These are phyloP conservation scores for Pyrus bretschneideri DNA, from an alignment of 306 rosid genomes.

Conservation along the genomic window DNA sequence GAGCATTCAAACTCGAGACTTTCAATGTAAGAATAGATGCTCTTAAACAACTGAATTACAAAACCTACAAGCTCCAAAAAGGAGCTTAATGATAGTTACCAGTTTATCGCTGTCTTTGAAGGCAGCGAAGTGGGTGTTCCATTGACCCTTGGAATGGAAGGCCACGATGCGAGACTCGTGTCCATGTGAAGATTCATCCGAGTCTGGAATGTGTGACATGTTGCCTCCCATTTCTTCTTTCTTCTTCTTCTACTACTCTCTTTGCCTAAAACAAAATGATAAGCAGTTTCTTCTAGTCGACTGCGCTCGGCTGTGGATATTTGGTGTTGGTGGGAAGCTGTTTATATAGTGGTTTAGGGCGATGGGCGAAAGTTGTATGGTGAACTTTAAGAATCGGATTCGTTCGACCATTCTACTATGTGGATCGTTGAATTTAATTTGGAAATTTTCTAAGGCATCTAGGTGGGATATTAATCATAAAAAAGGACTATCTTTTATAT, in stretches of 20 bases:
- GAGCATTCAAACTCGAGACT: too few species aligned
- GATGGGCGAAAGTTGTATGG: neutral
- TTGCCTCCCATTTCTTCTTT: conserved; percentile 39
- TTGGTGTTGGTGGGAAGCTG: neutral
- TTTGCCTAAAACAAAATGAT: too few species aligned
- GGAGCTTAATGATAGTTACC: conserved; percentile 20
- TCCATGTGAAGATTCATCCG: conserved; percentile 5
- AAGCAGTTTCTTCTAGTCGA: too few species aligned
- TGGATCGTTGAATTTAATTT: neutral
- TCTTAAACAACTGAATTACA: too few species aligned
- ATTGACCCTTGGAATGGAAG: conserved; percentile 40
- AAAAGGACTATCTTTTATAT: too few species aligned
- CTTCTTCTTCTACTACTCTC: neutral
- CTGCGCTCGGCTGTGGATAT: neutral
- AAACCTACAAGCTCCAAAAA: too few species aligned
- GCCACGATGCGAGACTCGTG: conserved; percentile 29
- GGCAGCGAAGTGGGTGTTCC: conserved; percentile 53
- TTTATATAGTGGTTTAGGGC: neutral
- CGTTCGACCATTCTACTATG: neutral
- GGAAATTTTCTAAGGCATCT: too few species aligned
- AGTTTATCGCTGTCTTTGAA: conserved; percentile 45
- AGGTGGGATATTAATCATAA: too few species aligned
- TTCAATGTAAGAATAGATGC: too few species aligned
- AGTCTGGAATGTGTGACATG: conserved; percentile 3
- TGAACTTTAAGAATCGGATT: neutral